These are phyloP conservation scores for Neltuma alba DNA, from an alignment of 306 rosid genomes.

Conservation along the genomic window DNA sequence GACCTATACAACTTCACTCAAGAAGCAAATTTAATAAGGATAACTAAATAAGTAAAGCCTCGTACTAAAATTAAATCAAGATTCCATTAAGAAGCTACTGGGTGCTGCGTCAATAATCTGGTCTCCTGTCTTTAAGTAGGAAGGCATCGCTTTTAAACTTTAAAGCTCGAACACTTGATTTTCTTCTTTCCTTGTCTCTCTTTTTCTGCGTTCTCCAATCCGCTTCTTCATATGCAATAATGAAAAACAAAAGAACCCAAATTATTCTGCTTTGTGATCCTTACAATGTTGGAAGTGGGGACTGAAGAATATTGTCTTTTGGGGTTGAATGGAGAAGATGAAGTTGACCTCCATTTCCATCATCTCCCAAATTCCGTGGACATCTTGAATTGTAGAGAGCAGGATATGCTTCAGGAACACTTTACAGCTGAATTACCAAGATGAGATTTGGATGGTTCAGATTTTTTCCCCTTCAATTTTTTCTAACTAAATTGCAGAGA, in stretches of 20 bases:
- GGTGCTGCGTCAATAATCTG: background rate
- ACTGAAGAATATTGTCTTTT: conserved; percentile 16
- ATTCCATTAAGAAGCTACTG: background rate
- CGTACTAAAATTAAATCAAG: background rate
- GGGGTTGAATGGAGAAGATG: conserved; percentile 3
- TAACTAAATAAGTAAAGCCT: background rate
- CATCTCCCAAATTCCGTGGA: background rate
- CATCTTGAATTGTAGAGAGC: background rate
- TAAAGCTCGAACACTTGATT: background rate
- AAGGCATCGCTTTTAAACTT: background rate
- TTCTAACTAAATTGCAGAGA: too few species aligned
- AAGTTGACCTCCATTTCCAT: conserved; percentile 35
- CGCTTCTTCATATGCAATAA: too few species aligned
- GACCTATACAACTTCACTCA: background rate
- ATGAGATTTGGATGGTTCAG: background rate
- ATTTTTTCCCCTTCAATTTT: too few species aligned
- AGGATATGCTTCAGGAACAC: background rate
- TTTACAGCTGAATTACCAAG: background rate
- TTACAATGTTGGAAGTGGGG: conserved; percentile 31
- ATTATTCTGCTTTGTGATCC: conserved; percentile 3
- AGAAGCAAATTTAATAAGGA: too few species aligned
- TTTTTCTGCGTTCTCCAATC: background rate
- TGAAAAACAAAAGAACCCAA: background rate
- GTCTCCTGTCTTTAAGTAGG: background rate
- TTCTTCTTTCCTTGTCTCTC: background rate